Percentiles rank a stretch among this genome's conserved stretches.
These are phyloP conservation scores for Ceratocystis diversiconidia DNA, from an alignment of 2,329 filamentous ascomycete species.

Conservation along the genomic window DNA sequence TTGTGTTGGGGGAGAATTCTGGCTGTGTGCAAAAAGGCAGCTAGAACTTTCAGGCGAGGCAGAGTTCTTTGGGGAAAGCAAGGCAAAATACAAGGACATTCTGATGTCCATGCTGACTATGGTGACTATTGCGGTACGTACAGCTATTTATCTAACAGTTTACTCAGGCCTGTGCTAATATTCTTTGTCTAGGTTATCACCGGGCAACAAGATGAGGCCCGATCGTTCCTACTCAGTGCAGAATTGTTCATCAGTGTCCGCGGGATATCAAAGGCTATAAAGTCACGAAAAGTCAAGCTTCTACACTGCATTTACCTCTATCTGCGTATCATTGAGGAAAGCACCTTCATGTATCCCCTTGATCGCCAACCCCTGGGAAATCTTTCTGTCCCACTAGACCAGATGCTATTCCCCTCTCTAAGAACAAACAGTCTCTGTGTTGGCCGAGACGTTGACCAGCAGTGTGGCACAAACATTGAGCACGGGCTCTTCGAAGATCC, in stretches of 20 bases:
- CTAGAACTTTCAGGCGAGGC: constrained; percentile 24
- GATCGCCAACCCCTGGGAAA: constrained; percentile 15
- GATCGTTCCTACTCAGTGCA: constrained; percentile 30
- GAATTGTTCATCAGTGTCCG: constrained; percentile 30
- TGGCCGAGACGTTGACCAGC: constrained; percentile 32
- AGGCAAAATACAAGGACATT: constrained; percentile 29
- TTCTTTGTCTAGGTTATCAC: constrained; percentile 20
- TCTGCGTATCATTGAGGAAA: constrained; percentile 33
- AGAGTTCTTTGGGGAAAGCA: constrained; percentile 25
- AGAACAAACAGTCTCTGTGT: constrained; percentile 26
- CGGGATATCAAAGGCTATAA: constrained; percentile 26
- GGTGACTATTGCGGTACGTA: constrained; percentile 25
- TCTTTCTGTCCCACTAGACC: constrained; percentile 17
- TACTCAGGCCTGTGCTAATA: background rate
- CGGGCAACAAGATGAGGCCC: constrained; percentile 24
- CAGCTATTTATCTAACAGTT: too few species aligned
- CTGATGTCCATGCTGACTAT: constrained; percentile 30
- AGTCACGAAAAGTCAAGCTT: constrained; percentile 30
- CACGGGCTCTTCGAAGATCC: constrained; percentile 20
- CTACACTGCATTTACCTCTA: constrained; percentile 36
- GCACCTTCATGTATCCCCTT: constrained; percentile 23
- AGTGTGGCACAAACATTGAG: constrained; percentile 25
- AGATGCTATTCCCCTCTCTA: constrained; percentile 22
- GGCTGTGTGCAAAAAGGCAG: constrained; percentile 24
- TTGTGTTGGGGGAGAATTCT: constrained; percentile 23